Conservation (phyloP, 805 yeast species). For the Wickerhamiella bombiphila region DNA sequence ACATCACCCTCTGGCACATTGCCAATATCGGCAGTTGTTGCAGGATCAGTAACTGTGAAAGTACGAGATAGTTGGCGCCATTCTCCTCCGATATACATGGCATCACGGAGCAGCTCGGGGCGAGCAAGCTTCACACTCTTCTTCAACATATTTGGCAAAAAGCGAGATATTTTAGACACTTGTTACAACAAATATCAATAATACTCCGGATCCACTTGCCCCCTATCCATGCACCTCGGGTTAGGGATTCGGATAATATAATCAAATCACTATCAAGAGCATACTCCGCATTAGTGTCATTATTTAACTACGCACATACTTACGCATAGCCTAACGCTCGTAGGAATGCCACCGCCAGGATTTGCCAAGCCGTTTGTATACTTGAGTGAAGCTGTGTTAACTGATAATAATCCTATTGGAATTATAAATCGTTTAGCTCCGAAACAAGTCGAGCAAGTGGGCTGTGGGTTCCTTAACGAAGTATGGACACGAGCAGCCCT, state of each 20-base stretch:
- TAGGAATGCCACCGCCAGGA: background rate
- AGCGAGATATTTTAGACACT: too few relatives aligned
- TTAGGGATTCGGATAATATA: too few relatives aligned
- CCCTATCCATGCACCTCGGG: too few relatives aligned
- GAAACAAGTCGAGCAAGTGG: conserved; percentile 2
- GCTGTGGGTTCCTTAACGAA: background rate
- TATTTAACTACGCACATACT: too few relatives aligned
- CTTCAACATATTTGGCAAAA: conserved; percentile 2
- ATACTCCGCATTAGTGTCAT: too few relatives aligned
- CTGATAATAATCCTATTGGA: conserved; percentile 3
- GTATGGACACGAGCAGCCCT: conserved; percentile 13
- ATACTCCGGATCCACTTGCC: too few relatives aligned
- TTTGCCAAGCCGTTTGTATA: conserved; percentile 15
- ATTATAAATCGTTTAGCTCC: conserved; percentile 3
- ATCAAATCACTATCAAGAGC: too few relatives aligned
- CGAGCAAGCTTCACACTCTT: conserved; percentile 9
- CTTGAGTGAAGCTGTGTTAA: conserved; percentile 12
- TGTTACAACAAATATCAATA: too few relatives aligned
- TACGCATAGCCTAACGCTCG: too few relatives aligned
- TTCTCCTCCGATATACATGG: conserved; percentile 56
- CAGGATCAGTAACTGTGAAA: conserved; percentile 68
- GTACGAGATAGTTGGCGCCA: conserved; percentile 41
- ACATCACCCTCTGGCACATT: conserved; percentile 41
- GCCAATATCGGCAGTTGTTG: conserved; percentile 37
- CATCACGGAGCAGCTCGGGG: conserved; percentile 23